Evolutionary conservation across 176 grass and related monocot species (phyloP).

Genomic region (Hordeum vulgare): MorexV3_pseudomolecules_assembly NC_058522.1:143617917-143618416

Average conservation of each 20-base stretch:
- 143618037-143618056: not conserved
- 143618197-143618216: not conserved
- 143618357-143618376: constrained; percentile 96
- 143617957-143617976: constrained; percentile 96
- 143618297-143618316: constrained; percentile 82
- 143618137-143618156: constrained; percentile 97
- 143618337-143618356: constrained; percentile 88
- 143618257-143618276: constrained; percentile 87
- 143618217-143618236: not conserved
- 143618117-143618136: constrained; percentile 94
- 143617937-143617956: constrained; percentile 98
- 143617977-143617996: constrained; percentile 99
- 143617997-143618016: constrained; percentile 99
- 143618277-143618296: constrained; percentile 98
- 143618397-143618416: constrained; percentile 98
- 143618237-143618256: constrained; percentile 19
- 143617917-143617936: constrained; percentile 98
- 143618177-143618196: constrained; percentile 77
- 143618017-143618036: constrained; percentile 13
- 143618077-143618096: not conserved
- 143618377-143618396: constrained; percentile 82
- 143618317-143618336: constrained; percentile 93
- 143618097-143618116: constrained; percentile 62
- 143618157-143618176: constrained; percentile 90
- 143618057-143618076: not conserved